Base-by-base conservation (phyloP, 768 basidiomycete genomes). In the Clavulina sp. region DNA sequence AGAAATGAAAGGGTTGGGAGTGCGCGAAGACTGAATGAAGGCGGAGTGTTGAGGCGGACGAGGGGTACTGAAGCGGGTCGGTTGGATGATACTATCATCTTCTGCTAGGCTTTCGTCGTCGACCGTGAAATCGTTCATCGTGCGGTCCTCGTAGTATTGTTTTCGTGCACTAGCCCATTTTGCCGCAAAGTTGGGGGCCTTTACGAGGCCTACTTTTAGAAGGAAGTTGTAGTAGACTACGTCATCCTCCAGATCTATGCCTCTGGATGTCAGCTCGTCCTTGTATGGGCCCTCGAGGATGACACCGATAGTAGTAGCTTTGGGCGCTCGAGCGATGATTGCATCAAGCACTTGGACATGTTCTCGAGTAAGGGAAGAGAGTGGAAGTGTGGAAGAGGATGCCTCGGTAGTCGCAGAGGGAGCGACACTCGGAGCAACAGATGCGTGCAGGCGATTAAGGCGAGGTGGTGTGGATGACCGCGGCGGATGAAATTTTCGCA, bases 261-360 rank as follows among this genome's bases (percentile, higher is more conserved):
- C 80, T 2, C 78, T 73, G 57, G 83, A 80, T 53, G 74, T 72
- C 23, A 89, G 66, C 21, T 87, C 74, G 52, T 83, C 78, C 59
- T 80, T 84, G 64, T 91, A 89, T 0, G 85, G 81, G 60, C 83
- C 85, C 70, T 86, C 79, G n/a, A 87, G 74, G 3, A 76, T 73
- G 34, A 84, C 69, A 60, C 88, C 88, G 0, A 81, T 81, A 3
- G 81, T 81, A 16, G 84, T 80, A 5, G 71, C 66, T 5, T 75
- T 68, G 4, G 79, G 72, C 40, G 81, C 84, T 49, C 80, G 77
- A 53, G 68, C 61, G 26, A 91, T 76, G 9, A 91, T 81, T 23
- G 76, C 74, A 56, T 88, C 81, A 41, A 91, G 69, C 57, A 89
- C 72, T 43, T 76, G 71, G 55, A 87, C 69, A 59, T 89, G 82